Percentiles rank a stretch among this genome's conserved stretches.
These are phyloP conservation scores for Xylaria flabelliformis DNA, from an alignment of 495 filamentous ascomycete species.

Conservation along the genomic window DNA sequence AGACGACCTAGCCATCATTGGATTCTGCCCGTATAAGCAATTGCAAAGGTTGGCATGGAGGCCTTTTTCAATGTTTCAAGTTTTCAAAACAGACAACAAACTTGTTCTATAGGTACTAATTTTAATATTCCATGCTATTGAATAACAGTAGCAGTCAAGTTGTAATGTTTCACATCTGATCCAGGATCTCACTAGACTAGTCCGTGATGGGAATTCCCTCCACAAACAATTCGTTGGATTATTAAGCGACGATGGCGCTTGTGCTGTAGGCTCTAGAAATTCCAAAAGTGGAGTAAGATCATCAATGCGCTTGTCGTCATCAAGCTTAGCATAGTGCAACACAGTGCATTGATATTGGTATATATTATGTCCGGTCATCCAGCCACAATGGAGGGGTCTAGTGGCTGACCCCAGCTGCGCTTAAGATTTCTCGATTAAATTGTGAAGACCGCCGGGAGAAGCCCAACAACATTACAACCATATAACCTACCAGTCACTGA, in stretches of 20 bases:
- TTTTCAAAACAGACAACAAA: background rate
- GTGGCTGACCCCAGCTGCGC: background rate
- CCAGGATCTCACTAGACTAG: background rate
- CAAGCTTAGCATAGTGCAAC: background rate
- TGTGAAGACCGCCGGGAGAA: background rate
- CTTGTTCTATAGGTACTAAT: background rate
- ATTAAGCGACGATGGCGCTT: constrained; percentile 25
- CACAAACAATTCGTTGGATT: background rate
- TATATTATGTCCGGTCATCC: background rate
- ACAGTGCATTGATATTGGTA: background rate
- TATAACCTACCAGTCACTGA: background rate
- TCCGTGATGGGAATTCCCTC: no score
- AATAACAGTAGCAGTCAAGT: background rate
- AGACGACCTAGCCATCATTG: background rate
- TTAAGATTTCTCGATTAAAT: background rate
- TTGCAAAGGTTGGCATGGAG: background rate
- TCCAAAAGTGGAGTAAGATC: background rate
- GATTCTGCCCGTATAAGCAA: background rate
- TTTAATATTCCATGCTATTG: background rate
- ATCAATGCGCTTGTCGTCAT: background rate
- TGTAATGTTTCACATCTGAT: background rate
- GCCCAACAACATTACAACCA: background rate
- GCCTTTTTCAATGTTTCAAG: background rate
- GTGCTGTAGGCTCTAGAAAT: background rate
- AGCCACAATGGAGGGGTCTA: constrained; percentile 10